Percentiles rank a stretch among this genome's conserved stretches.
Evolutionary conservation across 306 rosid genomes (phyloP).

Genomic region (Bauhinia variegata): DNA sequence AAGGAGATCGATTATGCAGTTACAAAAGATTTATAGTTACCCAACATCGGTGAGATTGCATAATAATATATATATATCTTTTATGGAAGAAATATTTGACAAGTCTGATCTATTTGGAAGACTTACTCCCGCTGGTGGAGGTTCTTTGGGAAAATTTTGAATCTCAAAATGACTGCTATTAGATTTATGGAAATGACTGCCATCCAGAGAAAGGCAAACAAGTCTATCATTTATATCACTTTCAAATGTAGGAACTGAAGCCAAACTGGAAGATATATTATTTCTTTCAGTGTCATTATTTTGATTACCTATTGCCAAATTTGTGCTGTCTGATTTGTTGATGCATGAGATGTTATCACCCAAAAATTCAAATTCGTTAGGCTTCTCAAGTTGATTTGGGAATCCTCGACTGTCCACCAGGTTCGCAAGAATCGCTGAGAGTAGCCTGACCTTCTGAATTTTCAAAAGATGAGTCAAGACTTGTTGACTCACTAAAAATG

Average conservation of each 20-base stretch:
- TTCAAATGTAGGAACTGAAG: conserved; percentile 4
- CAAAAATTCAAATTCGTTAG: conserved; percentile 7
- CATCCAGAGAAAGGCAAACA: neutral
- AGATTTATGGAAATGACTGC: conserved; percentile 21
- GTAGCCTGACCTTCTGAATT: conserved; percentile 8
- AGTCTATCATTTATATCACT: neutral
- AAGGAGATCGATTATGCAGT: neutral
- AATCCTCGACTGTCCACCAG: conserved; percentile 3
- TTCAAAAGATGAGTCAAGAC: conserved; percentile 17
- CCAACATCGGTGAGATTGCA: neutral
- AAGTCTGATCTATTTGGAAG: conserved; percentile 8
- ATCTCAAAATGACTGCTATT: neutral
- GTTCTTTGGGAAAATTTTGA: conserved; percentile 9
- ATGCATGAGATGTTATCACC: neutral
- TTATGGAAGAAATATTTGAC: conserved; percentile 33
- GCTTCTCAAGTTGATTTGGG: conserved; percentile 21
- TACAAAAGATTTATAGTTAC: neutral
- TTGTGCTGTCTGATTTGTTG: conserved; percentile 16
- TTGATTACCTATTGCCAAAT: conserved; percentile 7
- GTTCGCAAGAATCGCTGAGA: conserved; percentile 12
- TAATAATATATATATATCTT: too few species aligned
- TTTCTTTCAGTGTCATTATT: neutral
- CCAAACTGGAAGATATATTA: neutral
- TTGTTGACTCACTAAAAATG: conserved; percentile 3
- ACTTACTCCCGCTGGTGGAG: neutral